Percentiles rank a stretch among this genome's conserved stretches.
Conservation (phyloP, 2,329 filamentous ascomycete species). For the Scytalidium sp. region DNA sequence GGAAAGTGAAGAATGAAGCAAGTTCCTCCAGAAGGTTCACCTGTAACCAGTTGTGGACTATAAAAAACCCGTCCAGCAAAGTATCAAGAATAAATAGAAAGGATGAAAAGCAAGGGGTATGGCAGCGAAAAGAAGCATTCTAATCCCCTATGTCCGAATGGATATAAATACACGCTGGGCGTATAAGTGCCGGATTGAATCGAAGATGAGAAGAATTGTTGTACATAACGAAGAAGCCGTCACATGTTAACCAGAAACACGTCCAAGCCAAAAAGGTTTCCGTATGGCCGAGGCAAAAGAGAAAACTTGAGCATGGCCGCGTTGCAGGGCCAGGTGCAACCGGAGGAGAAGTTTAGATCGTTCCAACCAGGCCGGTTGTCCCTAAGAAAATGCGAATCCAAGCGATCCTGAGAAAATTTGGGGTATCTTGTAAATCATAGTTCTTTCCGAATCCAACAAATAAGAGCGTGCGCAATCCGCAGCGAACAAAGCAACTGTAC, state of each 20-base stretch:
- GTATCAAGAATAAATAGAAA: too few relatives aligned
- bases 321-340: too few relatives aligned
- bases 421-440: neutral
- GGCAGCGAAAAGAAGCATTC: neutral
- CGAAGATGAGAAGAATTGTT: neutral
- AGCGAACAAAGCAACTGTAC: too few relatives aligned
- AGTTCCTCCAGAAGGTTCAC: neutral
- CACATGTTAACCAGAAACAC: neutral
- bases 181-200: neutral
- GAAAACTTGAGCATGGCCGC: too few relatives aligned
- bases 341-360: too few relatives aligned
- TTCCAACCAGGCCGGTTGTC: too few relatives aligned
- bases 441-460: neutral
- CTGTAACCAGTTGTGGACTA: neutral
- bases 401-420: neutral
- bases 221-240: neutral
- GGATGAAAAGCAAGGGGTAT: too few relatives aligned
- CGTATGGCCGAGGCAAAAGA: neutral
- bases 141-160: neutral
- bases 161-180: neutral
- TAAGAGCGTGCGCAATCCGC: neutral
- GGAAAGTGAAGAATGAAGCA: neutral
- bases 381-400: too few relatives aligned
- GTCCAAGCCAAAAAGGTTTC: neutral
- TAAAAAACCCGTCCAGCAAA: neutral